phyloP scores from a whole-genome alignment of 2,329 filamentous ascomycete species.

The Scedosporium apiospermum region DNA sequence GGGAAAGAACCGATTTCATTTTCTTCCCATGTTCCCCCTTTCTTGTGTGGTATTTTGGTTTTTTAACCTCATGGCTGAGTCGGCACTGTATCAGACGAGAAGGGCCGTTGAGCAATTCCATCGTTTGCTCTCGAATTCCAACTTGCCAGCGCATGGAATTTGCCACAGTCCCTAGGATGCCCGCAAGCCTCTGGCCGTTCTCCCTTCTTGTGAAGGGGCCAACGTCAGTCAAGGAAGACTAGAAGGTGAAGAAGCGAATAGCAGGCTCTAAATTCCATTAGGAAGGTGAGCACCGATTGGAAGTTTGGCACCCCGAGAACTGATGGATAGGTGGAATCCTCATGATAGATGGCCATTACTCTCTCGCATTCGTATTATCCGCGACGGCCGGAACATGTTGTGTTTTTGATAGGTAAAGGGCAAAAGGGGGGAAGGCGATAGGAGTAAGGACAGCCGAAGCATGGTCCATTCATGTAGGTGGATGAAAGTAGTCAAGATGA shows the following conservation, averaged over 20 bases:
- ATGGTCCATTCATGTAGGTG: neutral
- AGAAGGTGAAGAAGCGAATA: too few relatives aligned
- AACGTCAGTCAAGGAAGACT: too few relatives aligned
- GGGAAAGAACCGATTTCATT: neutral
- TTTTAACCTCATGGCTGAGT: neutral
- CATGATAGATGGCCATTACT: neutral
- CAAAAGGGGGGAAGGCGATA: neutral
- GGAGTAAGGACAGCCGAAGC: neutral
- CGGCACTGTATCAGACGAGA: neutral
- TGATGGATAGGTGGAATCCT: too few relatives aligned
- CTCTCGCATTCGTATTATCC: constrained; percentile 1
- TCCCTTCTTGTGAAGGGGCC: neutral
- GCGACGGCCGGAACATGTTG: neutral
- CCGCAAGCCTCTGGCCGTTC: too few relatives aligned
- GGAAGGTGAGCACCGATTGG: neutral
- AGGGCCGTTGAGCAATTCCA: neutral
- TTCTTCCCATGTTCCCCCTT: neutral
- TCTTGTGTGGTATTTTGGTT: neutral
- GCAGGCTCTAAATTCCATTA: too few relatives aligned
- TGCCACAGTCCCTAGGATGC: neutral
- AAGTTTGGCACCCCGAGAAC: too few relatives aligned
- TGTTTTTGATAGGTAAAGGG: neutral
- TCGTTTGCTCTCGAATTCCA: neutral
- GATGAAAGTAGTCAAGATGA: neutral
- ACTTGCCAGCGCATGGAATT: constrained; percentile 2